Evolutionary conservation across 495 filamentous ascomycete genomes (phyloP), one percentile per base, ranked within the genome.

Genomic region (Podospora conica): DNA sequence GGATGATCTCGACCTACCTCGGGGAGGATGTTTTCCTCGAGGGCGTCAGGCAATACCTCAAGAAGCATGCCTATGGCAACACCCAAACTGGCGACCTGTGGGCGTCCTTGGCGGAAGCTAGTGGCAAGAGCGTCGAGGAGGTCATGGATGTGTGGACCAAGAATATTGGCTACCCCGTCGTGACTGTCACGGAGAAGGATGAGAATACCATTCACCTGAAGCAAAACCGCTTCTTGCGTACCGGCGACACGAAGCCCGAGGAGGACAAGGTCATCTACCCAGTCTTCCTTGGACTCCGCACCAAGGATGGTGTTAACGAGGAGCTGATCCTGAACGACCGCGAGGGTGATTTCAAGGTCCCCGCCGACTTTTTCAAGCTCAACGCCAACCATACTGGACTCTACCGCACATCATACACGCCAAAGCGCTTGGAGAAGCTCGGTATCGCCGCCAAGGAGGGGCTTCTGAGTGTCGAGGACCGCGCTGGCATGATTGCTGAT

Each of bases 1-100:
- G 95, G 74, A 98, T 98, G 95, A 92, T 98, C 66, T 97, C 94
- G 27, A 95, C 91, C 69, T 94, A 96, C 70, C 84, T 98, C 24
- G 95, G 95, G 61, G 93, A 97, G 76, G 91, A 97, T 53, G 83
- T 85, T 33, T 98, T 98, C 84, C 83, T 98, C 72, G 91, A 98
- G 78, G 95, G 95, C 75, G 88, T 98, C 63, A 85, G 92, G 25
- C 85, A 85, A 65, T 98, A 98, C 77, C 86, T 98, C 72, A 96
- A 92, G 82, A 95, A 96, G 81, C 93, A 97, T 71, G 91, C 92
- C 53, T 98, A 94, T 75, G 85, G 87, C 54, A 92, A 91, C 78
- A 91, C 89, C 10, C 79, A 91, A 75, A 98, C 95, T 0, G 84
- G 87, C 55, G 95, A 98, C 73, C 81, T 98, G 58, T 98, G 95